Conservation (phyloP, 1,284 basidiomycete species). For the Fomitiporia mediterranea region DNA sequence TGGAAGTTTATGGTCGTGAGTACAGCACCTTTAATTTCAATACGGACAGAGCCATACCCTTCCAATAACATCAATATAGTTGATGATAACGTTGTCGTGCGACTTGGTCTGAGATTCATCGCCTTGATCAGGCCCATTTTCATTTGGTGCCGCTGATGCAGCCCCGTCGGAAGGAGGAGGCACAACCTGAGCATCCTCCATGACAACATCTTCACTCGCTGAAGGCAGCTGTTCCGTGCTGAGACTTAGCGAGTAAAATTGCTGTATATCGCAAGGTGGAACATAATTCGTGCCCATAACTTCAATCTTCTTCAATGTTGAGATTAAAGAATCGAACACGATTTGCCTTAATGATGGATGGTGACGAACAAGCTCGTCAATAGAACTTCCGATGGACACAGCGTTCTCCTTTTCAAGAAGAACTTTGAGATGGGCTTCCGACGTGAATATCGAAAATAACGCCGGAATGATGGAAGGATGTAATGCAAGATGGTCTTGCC, state of each 20-base stretch:
- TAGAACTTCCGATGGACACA: conserved; percentile 78
- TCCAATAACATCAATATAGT: conserved; percentile 72
- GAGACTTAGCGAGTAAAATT: conserved; percentile 59
- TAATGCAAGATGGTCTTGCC: conserved; percentile 76
- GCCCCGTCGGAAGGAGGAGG: conserved; percentile 22
- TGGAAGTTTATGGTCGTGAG: conserved; percentile 30
- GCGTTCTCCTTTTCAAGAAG: conserved; percentile 93
- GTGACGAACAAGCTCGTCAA: conserved; percentile 96
- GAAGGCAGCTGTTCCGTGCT: conserved; percentile 25
- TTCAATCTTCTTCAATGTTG: conserved; percentile 69
- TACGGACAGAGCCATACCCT: conserved; percentile 44
- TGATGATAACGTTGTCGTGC: conserved; percentile 71
- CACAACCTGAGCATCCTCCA: conserved; percentile 13
- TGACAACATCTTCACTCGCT: conserved; percentile 26
- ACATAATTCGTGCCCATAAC: conserved; percentile 60
- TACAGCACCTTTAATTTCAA: conserved; percentile 7
- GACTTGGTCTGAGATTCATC: conserved; percentile 43
- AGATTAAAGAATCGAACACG: conserved; percentile 74
- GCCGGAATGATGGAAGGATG: conserved; percentile 79
- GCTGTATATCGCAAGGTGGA: conserved; percentile 52
- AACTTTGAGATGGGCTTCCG: conserved; percentile 81
- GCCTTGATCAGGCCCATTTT: conserved; percentile 25
- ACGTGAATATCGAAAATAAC: conserved; percentile 84
- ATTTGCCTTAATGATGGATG: conserved; percentile 83
- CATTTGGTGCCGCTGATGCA: conserved; percentile 27